Evolutionary conservation across 352 stramenopile species (phyloP), one percentile per base, ranked within the genome.

Genomic region (Phytophthora aleatoria): DNA sequence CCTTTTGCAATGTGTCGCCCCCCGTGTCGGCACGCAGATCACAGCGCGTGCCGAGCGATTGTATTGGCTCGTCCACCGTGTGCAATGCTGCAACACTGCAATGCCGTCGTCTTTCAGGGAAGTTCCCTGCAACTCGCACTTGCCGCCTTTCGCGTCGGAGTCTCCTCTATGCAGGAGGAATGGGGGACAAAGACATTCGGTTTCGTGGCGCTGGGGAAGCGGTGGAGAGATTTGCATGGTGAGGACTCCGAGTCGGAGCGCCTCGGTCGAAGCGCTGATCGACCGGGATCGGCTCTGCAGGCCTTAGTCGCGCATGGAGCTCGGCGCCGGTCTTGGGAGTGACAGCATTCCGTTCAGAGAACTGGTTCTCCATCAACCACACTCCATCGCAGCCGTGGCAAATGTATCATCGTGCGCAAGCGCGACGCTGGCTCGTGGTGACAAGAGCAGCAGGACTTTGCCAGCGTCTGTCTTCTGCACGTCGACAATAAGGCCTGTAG

Each of bases 11-110:
- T 76, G 68, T 76, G 68, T 52, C 57, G 28, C 26, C 20, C 43
- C 43, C n/a, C 5, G 7, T 48, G 42, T 11, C 44, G 27, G 35
- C 41, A 12, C 39, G 49, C 49, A 52, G 43, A 65, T 69, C 53
- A 53, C 53, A 52, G 42, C 30, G 56, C 50, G 48, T 54, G 52
- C 26, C 10, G 51, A 54, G 41, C 13, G 50, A 50, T 76, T 70
- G 68, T 70, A 30, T 20, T 66, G 57, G 41, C 52, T 54, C 57
- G 55, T 73, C 63, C 68, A 73, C 30, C 45, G 64, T 70, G 47
- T 73, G 69, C 60, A 73, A 73, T 76, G 69, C 64, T 73, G 47
- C 69, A 67, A 76, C 64, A 24, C 58, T 57, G 57, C 67, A 74
- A 74, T 71, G 47, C 36, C 44, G 56, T 69, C 53, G 56, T 35